phyloP scores from a whole-genome alignment of 257 asterid species.

The Lycium barbarum region DNA sequence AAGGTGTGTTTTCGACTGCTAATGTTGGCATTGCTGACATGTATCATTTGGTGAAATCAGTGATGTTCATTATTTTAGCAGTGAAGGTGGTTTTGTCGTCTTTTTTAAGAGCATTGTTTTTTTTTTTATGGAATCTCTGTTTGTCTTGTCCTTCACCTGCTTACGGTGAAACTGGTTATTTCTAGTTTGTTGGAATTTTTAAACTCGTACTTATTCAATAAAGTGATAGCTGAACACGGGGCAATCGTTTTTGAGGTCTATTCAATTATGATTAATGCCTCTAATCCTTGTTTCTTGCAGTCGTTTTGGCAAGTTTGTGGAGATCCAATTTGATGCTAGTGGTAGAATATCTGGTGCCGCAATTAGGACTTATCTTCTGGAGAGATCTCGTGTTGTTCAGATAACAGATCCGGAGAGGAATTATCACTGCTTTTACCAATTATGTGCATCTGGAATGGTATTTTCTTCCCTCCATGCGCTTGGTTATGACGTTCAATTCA shows the following conservation, averaged over 20 bases:
- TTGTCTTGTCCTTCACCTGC: constrained; percentile 16
- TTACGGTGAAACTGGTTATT: background rate
- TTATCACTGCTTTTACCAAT: constrained; percentile 96
- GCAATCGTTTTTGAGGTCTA: constrained; percentile 18
- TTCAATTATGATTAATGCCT: constrained; percentile 32
- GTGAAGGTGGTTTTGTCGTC: constrained; percentile 8
- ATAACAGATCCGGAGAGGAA: constrained; percentile 97
- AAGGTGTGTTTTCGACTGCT: constrained; percentile 58
- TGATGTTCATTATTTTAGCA: constrained; percentile 2
- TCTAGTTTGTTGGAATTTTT: background rate
- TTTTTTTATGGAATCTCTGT: constrained; percentile 22
- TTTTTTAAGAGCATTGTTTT: background rate
- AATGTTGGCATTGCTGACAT: constrained; percentile 21
- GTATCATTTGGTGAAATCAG: background rate
- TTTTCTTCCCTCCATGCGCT: constrained; percentile 30
- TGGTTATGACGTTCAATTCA: background rate
- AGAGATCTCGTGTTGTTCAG: constrained; percentile 99
- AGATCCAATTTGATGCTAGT: constrained; percentile 91
- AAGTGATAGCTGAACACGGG: background rate
- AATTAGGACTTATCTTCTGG: constrained; percentile 94
- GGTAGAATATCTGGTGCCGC: constrained; percentile 99
- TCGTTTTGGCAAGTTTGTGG: constrained; percentile 98
- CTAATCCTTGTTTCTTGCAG: constrained; percentile 60
- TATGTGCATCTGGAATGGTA: constrained; percentile 98
- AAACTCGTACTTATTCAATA: constrained; percentile 12